Evolutionary conservation across 108 stramenopile species (phyloP).

Genomic region (Skeletonema menzelii): DNA sequence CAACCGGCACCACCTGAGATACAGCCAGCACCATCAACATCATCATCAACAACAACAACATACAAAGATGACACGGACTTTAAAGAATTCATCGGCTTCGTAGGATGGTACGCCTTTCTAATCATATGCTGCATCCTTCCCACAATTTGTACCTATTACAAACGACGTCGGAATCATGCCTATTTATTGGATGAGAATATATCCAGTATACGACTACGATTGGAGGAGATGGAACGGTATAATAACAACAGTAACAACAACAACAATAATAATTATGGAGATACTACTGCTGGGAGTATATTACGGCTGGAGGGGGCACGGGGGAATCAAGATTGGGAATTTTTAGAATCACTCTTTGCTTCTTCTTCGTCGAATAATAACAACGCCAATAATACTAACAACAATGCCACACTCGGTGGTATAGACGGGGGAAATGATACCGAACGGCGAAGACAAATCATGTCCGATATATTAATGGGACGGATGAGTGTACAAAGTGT

Average conservation of each 20-base stretch:
- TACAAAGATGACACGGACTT: not conserved
- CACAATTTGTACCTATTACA: slow-evolving; percentile 63
- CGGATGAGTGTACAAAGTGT: slow-evolving; percentile 25
- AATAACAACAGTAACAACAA: no score
- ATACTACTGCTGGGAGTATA: no score
- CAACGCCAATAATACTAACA: no score
- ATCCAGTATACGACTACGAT: not conserved
- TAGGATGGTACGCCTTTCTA: slow-evolving; percentile 70
- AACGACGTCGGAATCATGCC: slow-evolving; percentile 42
- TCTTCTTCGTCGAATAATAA: no score
- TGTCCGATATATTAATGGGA: slow-evolving; percentile 16
- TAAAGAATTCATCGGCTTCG: slow-evolving; percentile 63
- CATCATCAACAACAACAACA: no score
- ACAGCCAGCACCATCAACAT: no score
- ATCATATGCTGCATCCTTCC: slow-evolving; percentile 75
- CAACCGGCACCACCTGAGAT: not conserved
- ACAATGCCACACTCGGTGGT: not conserved
- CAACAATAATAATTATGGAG: no score
- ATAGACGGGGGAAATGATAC: not conserved
- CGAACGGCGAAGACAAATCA: not conserved
- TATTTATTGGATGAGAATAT: slow-evolving; percentile 8
- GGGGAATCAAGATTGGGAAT: slow-evolving; percentile 18
- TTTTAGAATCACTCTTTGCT: slow-evolving; percentile 23
- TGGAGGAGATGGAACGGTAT: slow-evolving; percentile 11
- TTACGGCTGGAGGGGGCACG: slow-evolving; percentile 4